phyloP scores from a whole-genome alignment of 2,329 filamentous ascomycete species.

The Colletotrichum sp. region DNA sequence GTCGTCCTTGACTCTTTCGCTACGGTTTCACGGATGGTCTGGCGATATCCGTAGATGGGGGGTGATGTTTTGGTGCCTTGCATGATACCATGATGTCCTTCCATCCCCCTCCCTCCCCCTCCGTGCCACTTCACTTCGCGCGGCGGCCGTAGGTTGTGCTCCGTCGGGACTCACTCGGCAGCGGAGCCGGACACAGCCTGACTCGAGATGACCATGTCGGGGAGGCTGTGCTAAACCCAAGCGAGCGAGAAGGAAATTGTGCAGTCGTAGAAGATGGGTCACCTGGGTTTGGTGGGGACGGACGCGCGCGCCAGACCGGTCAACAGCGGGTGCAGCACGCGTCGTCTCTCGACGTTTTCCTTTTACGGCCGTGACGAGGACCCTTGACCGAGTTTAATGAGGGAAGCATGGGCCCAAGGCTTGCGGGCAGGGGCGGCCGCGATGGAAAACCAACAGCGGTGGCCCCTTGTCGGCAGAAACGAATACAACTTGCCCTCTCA shows the following conservation, averaged over 20 bases:
- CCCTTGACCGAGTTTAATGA: constrained; percentile 18
- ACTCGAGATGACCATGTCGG: constrained; percentile 15
- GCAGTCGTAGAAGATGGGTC: constrained; percentile 4
- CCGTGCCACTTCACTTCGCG: not conserved
- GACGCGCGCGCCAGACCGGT: constrained; percentile 6
- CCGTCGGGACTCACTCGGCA: not conserved
- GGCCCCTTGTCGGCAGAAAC: constrained; percentile 2
- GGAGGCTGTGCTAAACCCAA: constrained; percentile 15
- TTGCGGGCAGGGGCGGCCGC: constrained; percentile 8
- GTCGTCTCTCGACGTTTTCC: not conserved
- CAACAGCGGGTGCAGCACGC: not conserved
- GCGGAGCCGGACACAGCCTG: not conserved
- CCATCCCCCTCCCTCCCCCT: not conserved
- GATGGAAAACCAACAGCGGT: not conserved
- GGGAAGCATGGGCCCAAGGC: not conserved
- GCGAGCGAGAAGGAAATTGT: constrained; percentile 21
- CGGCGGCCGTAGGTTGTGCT: not conserved
- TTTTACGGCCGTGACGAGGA: constrained; percentile 9
- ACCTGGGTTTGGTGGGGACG: not conserved
- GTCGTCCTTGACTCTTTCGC: not conserved
- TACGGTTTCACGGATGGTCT: not conserved
- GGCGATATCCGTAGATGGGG: not conserved
- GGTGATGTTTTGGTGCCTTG: not conserved
- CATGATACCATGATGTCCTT: not conserved
- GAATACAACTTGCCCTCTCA: not conserved